Base-by-base conservation (phyloP, 2,329 filamentous ascomycete genomes). In the Colletotrichum sojae region DNA sequence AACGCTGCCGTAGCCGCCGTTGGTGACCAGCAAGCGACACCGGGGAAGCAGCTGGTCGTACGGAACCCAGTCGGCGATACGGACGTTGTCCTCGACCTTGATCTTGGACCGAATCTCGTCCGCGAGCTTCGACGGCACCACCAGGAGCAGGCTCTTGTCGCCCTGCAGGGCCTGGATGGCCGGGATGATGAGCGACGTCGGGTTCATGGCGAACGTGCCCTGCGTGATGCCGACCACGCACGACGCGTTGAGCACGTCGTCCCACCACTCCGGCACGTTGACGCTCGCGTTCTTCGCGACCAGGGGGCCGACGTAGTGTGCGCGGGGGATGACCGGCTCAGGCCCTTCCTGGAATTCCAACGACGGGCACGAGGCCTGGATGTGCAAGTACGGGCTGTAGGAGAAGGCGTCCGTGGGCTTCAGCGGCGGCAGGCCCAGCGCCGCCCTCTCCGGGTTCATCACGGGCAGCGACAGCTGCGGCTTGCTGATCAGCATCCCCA, bases 361-460 rank as follows among this genome's bases (percentile, higher is more conserved):
- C 0, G 66, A 73, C 0, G 77, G 72, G 13, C 77, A 80, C 0
- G 79, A 81, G 0, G 80, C 79, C 39, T 81, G 79, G 18, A 82
- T 79, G 67, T 82, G 81, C 63, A 82, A 72, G 64, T 77, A 76
- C 9, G 78, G 76, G 64, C 79, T 81, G 68, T 81, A 81, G 6
- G 70, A 75, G 65, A 77, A 81, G 18, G 72, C 70, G 59, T 81
- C 79, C 18, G 73, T 65, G 1, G 77, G 69, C 22, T 80, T 75
- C 4, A 81, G 72, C 3, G 71, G 64, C 0, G 43, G 18, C 15
- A 82, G 68, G 0, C 77, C 77, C 8, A 82, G 71, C 1, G 15
- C 49, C 9, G 69, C 73, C 25, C 80, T 73, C 43, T 82, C 76
- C 1, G 54, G 56, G 63, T 81, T 79, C 46, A 81, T 63, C 2